Evolutionary conservation across 257 asterid species (phyloP), one percentile per base, ranked within the genome.

Genomic region (Ligustrum vulgare): DNA sequence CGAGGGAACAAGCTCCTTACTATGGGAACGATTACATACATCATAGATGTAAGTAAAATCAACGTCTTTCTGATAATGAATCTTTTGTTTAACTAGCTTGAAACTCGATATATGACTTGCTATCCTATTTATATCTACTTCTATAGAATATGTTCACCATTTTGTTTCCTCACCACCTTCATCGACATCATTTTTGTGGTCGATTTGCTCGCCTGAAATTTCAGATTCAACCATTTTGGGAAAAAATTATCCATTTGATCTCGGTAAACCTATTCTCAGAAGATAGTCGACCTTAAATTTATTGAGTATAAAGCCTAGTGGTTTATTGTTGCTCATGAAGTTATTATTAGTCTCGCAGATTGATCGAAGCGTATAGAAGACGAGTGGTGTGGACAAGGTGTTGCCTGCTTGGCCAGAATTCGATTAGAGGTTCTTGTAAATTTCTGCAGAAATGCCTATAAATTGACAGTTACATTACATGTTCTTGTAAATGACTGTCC

Each of bases 1-100:
- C 77, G 13, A 85, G 82, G 72, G 87, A 83, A 71, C 84, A 43
- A 34, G 69, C 82, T 60, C 80, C 81, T 28, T 28, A 28, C 31
- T 28, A 28, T 28, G 31, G 31, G 31, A 28, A 28, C 31, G 31
- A 28, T 28, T 28, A 28, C 31, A 28, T 28, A 28, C 31, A 28
- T 28, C 31, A 1, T 28, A 28, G 31, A 28, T 28, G 31, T 28
- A 28, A 28, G 31, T 28, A 28, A 28, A 28, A 28, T 28, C 31
- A 28, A 28, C 31, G 0, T 28, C 31, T 28, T 28, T 28, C 23
- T 15, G 8, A 37, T 31, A 3, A 58, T 33, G 28, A 32, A 25
- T 69, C 39, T 69, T 67, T 41, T 20, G 71, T 43, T 39, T 73
- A 41, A 69, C 28, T 37, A 23, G 70, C 35, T 13, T 6, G 54